Percentiles rank a stretch among this genome's conserved stretches.
phyloP scores from a whole-genome alignment of 2,329 filamentous ascomycete genomes.

The Fonsecaea pedrosoi region DNA sequence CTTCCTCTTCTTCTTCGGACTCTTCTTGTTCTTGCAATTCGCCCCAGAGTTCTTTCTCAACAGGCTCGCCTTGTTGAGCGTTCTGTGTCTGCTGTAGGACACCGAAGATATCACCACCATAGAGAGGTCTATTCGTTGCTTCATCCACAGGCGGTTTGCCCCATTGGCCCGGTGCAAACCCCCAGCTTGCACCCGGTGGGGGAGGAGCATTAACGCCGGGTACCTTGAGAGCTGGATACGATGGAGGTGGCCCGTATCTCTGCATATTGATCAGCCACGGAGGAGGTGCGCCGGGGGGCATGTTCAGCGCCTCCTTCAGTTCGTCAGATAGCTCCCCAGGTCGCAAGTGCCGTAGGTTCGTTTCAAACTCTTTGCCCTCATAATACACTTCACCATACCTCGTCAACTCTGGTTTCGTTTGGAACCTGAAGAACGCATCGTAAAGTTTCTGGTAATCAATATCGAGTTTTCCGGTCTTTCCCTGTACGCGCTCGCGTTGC shows the following conservation, averaged over 20 bases:
- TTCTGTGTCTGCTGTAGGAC: constrained; percentile 69
- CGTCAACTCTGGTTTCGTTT: constrained; percentile 93
- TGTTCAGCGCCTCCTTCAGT: constrained; percentile 89
- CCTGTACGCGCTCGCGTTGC: constrained; percentile 89
- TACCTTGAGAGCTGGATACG: constrained; percentile 93
- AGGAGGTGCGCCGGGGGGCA: constrained; percentile 88
- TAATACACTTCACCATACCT: constrained; percentile 99
- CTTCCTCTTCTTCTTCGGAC: constrained; percentile 72
- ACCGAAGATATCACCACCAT: constrained; percentile 94
- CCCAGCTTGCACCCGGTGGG: constrained; percentile 87
- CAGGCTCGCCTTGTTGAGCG: constrained; percentile 72
- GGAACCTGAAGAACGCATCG: constrained; percentile 97
- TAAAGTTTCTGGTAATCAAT: constrained; percentile 99
- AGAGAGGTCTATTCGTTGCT: constrained; percentile 80
- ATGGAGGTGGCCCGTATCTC: constrained; percentile 88
- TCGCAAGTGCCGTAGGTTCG: constrained; percentile 86
- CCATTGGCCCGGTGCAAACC: constrained; percentile 93
- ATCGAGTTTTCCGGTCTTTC: constrained; percentile 95
- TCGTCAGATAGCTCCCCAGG: constrained; percentile 89
- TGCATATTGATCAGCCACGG: constrained; percentile 99
- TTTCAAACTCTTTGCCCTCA: constrained; percentile 97
- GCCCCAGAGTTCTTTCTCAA: constrained; percentile 90
- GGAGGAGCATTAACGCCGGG: constrained; percentile 93
- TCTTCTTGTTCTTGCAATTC: constrained; percentile 78
- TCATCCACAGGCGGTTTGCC: constrained; percentile 96